Conservation (phyloP, 306 rosid species). For the Glycine latifolia region DNA sequence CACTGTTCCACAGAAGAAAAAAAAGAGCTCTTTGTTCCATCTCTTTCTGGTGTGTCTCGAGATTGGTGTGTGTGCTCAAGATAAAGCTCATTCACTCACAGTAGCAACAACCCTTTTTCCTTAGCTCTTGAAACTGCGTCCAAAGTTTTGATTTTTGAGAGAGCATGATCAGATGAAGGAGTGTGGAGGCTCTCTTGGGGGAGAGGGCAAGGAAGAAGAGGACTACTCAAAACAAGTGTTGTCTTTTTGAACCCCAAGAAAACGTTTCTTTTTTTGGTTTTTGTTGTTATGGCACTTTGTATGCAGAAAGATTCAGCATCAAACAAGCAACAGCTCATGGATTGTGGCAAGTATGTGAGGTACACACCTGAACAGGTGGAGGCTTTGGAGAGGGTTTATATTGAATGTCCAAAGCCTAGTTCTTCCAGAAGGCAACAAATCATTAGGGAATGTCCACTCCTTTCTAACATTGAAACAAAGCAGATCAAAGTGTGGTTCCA, state of each 20-base stretch:
- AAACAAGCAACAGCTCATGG: slow-evolving; percentile 57
- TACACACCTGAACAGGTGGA: slow-evolving; percentile 86
- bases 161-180: slow-evolving; percentile 67
- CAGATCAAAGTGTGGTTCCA: slow-evolving; percentile 95
- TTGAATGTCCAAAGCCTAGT: slow-evolving; percentile 83
- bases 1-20: slow-evolving; percentile 36
- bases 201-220: slow-evolving; percentile 74
- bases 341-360: slow-evolving; percentile 74
- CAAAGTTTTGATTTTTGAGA: slow-evolving; percentile 40
- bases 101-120: not conserved
- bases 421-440: slow-evolving; percentile 82
- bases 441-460: slow-evolving; percentile 78
- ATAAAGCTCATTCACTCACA: slow-evolving; percentile 41
- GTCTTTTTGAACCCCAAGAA: slow-evolving; percentile 2
- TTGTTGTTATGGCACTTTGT: slow-evolving; percentile 48
- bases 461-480: slow-evolving; percentile 75
- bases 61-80: slow-evolving; percentile 55
- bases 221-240: not conserved
- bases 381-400: slow-evolving; percentile 82
- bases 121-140: slow-evolving; percentile 22
- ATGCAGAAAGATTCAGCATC: slow-evolving; percentile 59
- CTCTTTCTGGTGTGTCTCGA: slow-evolving; percentile 61
- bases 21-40: slow-evolving; percentile 32
- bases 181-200: slow-evolving; percentile 87
- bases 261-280: slow-evolving; percentile 2